These are phyloP conservation scores for Scutellaria minor DNA, from an alignment of 257 asterid species.

Conservation along the genomic window DNA sequence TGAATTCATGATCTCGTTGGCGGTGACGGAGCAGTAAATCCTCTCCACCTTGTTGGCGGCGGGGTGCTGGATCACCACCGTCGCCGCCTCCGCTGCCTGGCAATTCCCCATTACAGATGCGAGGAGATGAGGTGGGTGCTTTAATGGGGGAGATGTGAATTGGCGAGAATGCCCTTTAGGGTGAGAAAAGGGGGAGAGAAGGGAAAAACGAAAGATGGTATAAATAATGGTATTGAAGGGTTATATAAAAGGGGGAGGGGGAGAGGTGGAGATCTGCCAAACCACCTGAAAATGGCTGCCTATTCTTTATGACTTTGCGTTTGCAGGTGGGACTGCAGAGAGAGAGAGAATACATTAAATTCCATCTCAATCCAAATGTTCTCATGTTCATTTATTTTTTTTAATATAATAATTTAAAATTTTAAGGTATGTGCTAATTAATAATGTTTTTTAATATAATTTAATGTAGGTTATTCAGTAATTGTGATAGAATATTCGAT, in stretches of 20 bases:
- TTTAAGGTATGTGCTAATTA: too few species aligned
- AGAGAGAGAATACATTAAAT: background rate
- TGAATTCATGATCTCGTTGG: slow-evolving; percentile 69
- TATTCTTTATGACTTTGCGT: slow-evolving; percentile 32
- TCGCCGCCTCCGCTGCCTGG: slow-evolving; percentile 91
- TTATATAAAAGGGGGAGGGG: slow-evolving; percentile 18
- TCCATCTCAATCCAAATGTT: background rate
- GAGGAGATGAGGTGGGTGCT: too few species aligned
- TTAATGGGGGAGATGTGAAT: background rate
- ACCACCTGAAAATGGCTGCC: slow-evolving; percentile 37
- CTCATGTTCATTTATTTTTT: too few species aligned
- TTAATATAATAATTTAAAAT: too few species aligned
- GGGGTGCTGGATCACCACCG: slow-evolving; percentile 78
- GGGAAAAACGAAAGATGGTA: background rate
- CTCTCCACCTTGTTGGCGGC: slow-evolving; percentile 64
- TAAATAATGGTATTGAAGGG: slow-evolving; percentile 6
- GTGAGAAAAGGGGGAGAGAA: background rate
- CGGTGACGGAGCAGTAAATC: slow-evolving; percentile 72
- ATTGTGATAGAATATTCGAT: too few species aligned
- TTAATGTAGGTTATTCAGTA: too few species aligned
- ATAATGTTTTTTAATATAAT: too few species aligned
- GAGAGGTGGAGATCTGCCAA: slow-evolving; percentile 57
- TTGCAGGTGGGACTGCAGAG: slow-evolving; percentile 16
- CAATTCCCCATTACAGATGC: slow-evolving; percentile 68
- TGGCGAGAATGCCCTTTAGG: too few species aligned